phyloP scores from a whole-genome alignment of 2,329 filamentous ascomycete genomes.

The Ascochyta lentis region DNA sequence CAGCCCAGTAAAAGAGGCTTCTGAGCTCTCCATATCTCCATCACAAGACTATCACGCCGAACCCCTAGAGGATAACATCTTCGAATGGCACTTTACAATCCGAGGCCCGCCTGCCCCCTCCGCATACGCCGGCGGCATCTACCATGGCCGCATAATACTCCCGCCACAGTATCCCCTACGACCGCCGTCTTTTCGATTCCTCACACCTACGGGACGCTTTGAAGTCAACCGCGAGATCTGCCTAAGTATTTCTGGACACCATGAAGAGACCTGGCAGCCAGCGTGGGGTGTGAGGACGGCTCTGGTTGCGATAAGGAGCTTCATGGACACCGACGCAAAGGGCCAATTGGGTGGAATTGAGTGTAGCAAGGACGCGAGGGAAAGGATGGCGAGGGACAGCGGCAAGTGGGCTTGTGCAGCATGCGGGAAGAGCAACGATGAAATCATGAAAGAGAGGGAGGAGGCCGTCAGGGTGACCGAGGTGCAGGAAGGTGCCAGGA shows the following conservation, averaged over 20 bases:
- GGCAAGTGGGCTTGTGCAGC: constrained; percentile 69
- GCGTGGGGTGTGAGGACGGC: constrained; percentile 96
- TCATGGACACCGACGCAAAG: constrained; percentile 89
- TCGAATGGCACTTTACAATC: constrained; percentile 99
- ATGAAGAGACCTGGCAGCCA: constrained; percentile 98
- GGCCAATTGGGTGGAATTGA: constrained; percentile 93
- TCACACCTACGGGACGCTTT: constrained; percentile 89
- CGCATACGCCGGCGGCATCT: constrained; percentile 80
- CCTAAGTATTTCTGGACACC: constrained; percentile 89
- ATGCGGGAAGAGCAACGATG: constrained; percentile 74
- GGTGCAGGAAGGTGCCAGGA: constrained; percentile 50
- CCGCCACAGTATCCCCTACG: constrained; percentile 89
- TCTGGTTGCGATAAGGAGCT: constrained; percentile 76
- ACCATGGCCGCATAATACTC: constrained; percentile 93
- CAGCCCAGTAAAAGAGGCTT: constrained; percentile 80
- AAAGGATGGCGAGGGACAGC: constrained; percentile 72
- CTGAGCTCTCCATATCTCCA: constrained; percentile 80
- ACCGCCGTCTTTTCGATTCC: constrained; percentile 93
- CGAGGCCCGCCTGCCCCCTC: constrained; percentile 81
- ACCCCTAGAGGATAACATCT: constrained; percentile 87
- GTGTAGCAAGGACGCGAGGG: constrained; percentile 67
- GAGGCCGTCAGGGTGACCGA: constrained; percentile 59
- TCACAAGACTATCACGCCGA: constrained; percentile 85
- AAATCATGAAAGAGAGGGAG: constrained; percentile 75
- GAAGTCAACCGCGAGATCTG: constrained; percentile 98